Percentiles rank a stretch among this genome's conserved stretches.
phyloP scores from a whole-genome alignment of 108 stramenopile species.

The Nitzschia putrida region DNA sequence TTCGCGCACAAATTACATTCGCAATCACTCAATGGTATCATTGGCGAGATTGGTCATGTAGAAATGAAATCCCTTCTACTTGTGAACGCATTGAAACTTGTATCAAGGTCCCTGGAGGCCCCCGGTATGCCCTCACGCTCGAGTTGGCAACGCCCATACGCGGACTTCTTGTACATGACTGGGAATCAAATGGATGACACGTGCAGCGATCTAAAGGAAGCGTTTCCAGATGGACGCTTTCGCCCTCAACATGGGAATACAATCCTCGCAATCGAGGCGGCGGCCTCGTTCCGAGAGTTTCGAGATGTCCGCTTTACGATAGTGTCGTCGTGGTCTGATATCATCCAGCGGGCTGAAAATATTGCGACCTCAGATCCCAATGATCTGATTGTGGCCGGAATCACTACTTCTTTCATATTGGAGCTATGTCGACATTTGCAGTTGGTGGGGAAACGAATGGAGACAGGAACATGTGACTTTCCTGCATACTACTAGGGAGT shows the following conservation, averaged over 20 bases:
- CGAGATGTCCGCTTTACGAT: slow-evolving; percentile 24
- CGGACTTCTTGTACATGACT: slow-evolving; percentile 5
- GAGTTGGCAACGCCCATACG: background rate
- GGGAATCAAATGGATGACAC: slow-evolving; percentile 9
- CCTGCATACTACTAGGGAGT: background rate
- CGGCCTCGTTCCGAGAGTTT: slow-evolving; percentile 32
- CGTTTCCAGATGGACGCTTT: slow-evolving; percentile 20
- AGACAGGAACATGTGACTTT: slow-evolving; percentile 17
- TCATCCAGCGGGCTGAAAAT: background rate
- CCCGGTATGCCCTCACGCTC: background rate
- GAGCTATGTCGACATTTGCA: slow-evolving; percentile 40
- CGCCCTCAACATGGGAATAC: slow-evolving; percentile 19
- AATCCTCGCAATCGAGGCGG: slow-evolving; percentile 12
- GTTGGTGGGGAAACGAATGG: slow-evolving; percentile 18
- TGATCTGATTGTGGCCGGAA: slow-evolving; percentile 16
- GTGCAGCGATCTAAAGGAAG: slow-evolving; percentile 1
- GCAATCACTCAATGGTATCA: slow-evolving; percentile 7
- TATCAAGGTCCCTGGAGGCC: background rate
- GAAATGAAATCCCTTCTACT: slow-evolving; percentile 5
- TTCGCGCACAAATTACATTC: slow-evolving; percentile 9
- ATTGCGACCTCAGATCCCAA: background rate
- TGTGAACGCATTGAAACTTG: slow-evolving; percentile 8
- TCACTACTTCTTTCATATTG: slow-evolving; percentile 28
- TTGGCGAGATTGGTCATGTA: slow-evolving; percentile 5
- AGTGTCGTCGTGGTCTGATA: slow-evolving; percentile 20